Evolutionary conservation across 2,329 filamentous ascomycete species (phyloP), one percentile per base, ranked within the genome.

Genomic region (Graphiopsis chlorocephala): DNA sequence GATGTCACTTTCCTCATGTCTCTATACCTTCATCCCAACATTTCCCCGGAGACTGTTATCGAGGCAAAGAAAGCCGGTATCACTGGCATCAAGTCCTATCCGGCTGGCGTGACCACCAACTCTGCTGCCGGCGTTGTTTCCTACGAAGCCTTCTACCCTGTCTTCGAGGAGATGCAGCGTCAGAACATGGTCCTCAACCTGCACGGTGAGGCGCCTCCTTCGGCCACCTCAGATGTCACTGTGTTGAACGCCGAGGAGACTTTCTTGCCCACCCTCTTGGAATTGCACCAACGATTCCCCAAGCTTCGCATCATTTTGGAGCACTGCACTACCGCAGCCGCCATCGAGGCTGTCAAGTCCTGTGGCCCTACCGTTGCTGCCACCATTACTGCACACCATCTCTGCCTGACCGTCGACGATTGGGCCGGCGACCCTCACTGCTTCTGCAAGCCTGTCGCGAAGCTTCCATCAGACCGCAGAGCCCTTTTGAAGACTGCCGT

Each of bases 131-230:
- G 91, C 14, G 90, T 93, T 26, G 80, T 90, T 17, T 85, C 87
- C 64, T 86, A 91, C 72, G 86, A 88, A 66, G 79, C 83, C 33
- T 94, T 92, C 79, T 90, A 90, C 74, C 86, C 87, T 7, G 90
- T 94, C 15, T 96, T 98, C 74, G 85, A 84, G n/a, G 90, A 91
- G 69, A 97, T 98, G 93, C 90, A 97, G 75, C 81, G 88, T 66
- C 86, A 93, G 69, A 88, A 89, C 69, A 82, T 97, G 75, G 85
- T 96, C n/a, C 84, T 96, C 48, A 97, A 97, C 79, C 82, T 98
- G n/a, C 93, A 98, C 76, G 94, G 93, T 69, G 94, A 97, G 79
- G 86, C 89, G n/a, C 89, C 88, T 0, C 83, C 83, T 1, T 81
- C 81, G 68, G 76, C 77, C 52, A 73, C 70, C 61, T 69, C 73